Evolutionary conservation across 768 basidiomycete species (phyloP), one percentile per base, ranked within the genome.

Genomic region (Mycena maculata): DNA sequence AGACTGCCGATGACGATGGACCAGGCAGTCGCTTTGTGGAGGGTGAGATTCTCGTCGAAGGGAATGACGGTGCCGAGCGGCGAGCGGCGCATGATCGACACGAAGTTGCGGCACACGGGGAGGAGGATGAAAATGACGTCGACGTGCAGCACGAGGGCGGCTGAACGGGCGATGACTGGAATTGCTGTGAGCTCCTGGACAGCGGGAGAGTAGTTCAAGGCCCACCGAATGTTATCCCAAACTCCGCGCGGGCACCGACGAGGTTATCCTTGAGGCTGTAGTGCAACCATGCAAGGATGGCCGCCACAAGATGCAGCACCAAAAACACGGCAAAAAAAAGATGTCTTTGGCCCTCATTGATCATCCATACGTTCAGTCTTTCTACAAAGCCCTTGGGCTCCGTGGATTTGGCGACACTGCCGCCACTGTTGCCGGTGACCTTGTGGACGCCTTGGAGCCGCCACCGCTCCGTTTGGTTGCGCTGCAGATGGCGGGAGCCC

Each of bases 111-210:
- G 85, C 96, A 98, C 76, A 98, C 87, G 36, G 96, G 97, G 33
- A 99, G 87, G 61, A 98, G 89, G 78, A 99, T 96, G 84, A 97
- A 94, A 71, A 94, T 90, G 64, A 95, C 90, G 79, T 98, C 94
- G 72, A 97, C 86, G 73, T 98, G 95, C 13, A 98, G 86, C 39
- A 95, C 88, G 56, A 98, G 89, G 3, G 96, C 96, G 49, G 96
- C 93, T 2, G 91, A 80, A 79, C 95, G 91, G 56, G 96, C 95
- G 71, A 94, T 92, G 52, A 90, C 95, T 96, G 70, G 18, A 61
- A 52, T 38, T 27, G 2, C 12, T 27, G 5, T n/a, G 27, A n/a
- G n/a, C n/a, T n/a, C n/a, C n/a, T n/a, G n/a, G n/a, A n/a, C n/a
- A n/a, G n/a, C n/a, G n/a, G n/a, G n/a, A n/a, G n/a, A n/a, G n/a